Base-by-base conservation (phyloP, 805 yeast genomes). In the Candida maltosa region DNA sequence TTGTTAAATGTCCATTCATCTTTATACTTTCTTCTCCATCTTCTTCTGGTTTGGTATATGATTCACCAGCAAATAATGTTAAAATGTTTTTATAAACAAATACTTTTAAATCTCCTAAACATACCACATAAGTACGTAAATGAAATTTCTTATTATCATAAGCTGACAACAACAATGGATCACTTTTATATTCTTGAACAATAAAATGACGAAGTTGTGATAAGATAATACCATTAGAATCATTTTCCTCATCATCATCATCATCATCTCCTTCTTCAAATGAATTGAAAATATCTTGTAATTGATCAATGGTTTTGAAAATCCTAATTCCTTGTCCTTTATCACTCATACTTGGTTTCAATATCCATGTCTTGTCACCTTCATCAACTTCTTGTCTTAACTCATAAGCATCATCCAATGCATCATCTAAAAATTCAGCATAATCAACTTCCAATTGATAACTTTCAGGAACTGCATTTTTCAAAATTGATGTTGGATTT, bases 321-420 rank as follows among this genome's bases (percentile, higher is more conserved):
- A 93, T 60, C 26, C 96, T 65, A 32, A 93, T 91, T 0, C 98
- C 98, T 55, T 93, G 96, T 8, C 96, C 98, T 54, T 91, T 82
- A 54, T 93, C 98, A 51, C 95, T 84, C 96, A 93, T 88, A 44
- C 95, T 80, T 11, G 98, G 98, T 54, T 93, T 93, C 54, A 93
- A 69, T 25, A 93, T 93, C 89, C 94, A 91, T 31, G 82, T 75
- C 45, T 74, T 77, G 12, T 66, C 70, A 10, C 75, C 76, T 8
- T 58, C 55, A 40, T 80, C 82, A 22, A 93, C 63, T 46, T 84
- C 96, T 34, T 82, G 83, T 39, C 95, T 65, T 32, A 93, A 67
- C 52, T 91, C 98, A 65, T 84, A 89, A 25, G 85, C 80, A 49
- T 93, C 98, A 56, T 91, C 97, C 30, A 93, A 66, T 0, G 96